Evolutionary conservation across 345 rosid species (phyloP).

Genomic region (Psidium friedrichsthalianum): DNA sequence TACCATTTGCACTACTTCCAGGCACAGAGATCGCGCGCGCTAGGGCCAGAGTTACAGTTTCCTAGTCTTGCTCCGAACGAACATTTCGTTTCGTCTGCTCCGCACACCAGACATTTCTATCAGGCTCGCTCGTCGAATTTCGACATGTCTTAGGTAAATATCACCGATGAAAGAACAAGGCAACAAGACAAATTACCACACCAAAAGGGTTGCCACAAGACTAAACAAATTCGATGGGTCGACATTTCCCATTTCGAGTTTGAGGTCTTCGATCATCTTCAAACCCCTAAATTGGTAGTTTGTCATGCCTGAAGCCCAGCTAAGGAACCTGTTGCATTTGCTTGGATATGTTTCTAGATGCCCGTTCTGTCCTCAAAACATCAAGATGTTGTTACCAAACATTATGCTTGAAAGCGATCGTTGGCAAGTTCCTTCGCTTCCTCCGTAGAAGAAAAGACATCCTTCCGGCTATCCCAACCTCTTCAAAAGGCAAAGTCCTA

Average conservation of each 20-base stretch:
- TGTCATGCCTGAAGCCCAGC: neutral
- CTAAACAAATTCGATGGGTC: neutral
- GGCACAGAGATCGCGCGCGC: conserved; percentile 84
- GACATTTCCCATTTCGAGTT: neutral
- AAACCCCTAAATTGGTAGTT: neutral
- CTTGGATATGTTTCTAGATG: neutral
- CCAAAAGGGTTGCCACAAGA: neutral
- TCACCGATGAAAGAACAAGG: neutral
- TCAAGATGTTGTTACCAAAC: neutral
- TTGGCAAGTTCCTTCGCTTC: neutral
- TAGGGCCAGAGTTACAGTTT: conserved; percentile 19
- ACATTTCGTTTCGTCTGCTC: neutral
- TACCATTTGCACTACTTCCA: conserved; percentile 2
- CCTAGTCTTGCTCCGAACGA: neutral
- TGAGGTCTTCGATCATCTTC: neutral
- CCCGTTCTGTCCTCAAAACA: neutral
- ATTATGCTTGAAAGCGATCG: neutral
- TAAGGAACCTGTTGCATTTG: neutral
- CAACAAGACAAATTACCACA: neutral
- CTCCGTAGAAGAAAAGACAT: neutral
- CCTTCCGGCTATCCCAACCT: neutral
- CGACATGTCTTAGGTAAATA: neutral
- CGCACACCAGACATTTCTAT: neutral
- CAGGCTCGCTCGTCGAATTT: neutral
- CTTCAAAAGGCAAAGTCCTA: neutral